Evolutionary conservation across 1,139 yeast species (phyloP), one percentile per base, ranked within the genome.

Genomic region (Geotrichum australiense): DNA sequence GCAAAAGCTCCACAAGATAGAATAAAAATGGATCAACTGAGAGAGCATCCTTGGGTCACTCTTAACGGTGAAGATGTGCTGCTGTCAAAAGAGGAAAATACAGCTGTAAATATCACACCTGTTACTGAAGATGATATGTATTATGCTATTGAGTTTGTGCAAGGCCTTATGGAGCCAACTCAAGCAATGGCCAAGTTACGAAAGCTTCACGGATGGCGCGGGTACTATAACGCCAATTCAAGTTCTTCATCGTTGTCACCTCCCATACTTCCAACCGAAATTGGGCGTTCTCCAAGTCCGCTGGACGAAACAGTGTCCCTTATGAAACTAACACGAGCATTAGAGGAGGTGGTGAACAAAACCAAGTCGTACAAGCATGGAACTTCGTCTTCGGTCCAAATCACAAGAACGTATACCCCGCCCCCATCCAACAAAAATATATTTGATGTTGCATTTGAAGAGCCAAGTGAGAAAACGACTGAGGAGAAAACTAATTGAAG

Each of bases 21-120:
- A 43, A 69, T 69, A 19, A 64, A 70, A 36, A 81, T 83, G 41
- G 61, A 63, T 28, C 63, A 70, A 32, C 62, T 81, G 28, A 62
- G 80, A 21, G 66, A 65, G 40, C 85, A 80, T 52, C 69, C 71
- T 27, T 81, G 91, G 91, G 66, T 67, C 23, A 66, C 69, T 4
- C 51, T 53, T 31, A 37, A 52, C 23, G 64, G 78, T 15, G 52
- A 56, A 15, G 70, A 66, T 47, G 46, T 45, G 22, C 54, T 66
- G 37, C 52, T 66, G 12, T 50, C 64, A 3, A 41, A 43, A 8
- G 68, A 63, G 33, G 70, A 65, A 43, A 66, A 66, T 47, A 58
- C 61, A n/a, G 62, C 62, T 5, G 59, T 49, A 20, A 50, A 48
- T 15, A 56, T 59, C 8, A 54, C 56, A 8, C 53, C 58, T 2